These are phyloP conservation scores for Chrysoporthe austroafricana DNA, from an alignment of 2,329 filamentous ascomycete genomes.

Conservation along the genomic window DNA sequence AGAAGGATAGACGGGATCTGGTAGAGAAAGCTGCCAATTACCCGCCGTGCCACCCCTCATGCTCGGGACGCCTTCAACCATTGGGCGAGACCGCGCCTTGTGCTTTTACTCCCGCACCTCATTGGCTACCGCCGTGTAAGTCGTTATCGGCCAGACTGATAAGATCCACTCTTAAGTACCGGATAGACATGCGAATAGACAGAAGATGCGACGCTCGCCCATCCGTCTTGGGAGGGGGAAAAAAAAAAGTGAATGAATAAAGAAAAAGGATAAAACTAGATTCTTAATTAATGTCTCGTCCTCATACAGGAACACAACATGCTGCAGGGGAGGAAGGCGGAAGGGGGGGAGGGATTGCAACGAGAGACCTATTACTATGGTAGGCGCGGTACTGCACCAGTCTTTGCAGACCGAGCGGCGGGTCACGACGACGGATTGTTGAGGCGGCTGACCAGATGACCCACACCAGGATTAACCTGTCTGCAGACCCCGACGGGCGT, in stretches of 20 bases:
- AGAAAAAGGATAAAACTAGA: too few relatives aligned
- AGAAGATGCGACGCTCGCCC: too few relatives aligned
- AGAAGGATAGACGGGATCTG: neutral
- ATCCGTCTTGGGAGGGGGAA: too few relatives aligned
- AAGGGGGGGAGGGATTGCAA: neutral
- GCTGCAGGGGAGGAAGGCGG: neutral
- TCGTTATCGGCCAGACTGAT: slow-evolving; percentile 3
- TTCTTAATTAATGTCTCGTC: too few relatives aligned
- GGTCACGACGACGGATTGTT: neutral
- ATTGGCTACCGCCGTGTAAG: slow-evolving; percentile 31
- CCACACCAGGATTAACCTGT: neutral
- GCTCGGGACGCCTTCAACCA: slow-evolving; percentile 16
- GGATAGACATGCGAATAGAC: too few relatives aligned
- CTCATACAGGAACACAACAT: too few relatives aligned
- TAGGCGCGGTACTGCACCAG: neutral
- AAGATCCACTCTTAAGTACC: neutral
- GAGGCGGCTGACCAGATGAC: neutral
- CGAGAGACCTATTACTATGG: neutral
- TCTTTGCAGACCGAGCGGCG: too few relatives aligned
- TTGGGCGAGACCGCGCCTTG: slow-evolving; percentile 27
- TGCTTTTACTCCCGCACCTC: slow-evolving; percentile 21
- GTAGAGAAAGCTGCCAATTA: slow-evolving; percentile 23
- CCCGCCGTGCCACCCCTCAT: slow-evolving; percentile 20
- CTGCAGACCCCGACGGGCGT: neutral
- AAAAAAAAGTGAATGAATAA: too few relatives aligned